Percentiles rank a stretch among this genome's conserved stretches.
Evolutionary conservation across 2,329 filamentous ascomycete genomes (phyloP).

Genomic region (Escovopsis weberi): DNA sequence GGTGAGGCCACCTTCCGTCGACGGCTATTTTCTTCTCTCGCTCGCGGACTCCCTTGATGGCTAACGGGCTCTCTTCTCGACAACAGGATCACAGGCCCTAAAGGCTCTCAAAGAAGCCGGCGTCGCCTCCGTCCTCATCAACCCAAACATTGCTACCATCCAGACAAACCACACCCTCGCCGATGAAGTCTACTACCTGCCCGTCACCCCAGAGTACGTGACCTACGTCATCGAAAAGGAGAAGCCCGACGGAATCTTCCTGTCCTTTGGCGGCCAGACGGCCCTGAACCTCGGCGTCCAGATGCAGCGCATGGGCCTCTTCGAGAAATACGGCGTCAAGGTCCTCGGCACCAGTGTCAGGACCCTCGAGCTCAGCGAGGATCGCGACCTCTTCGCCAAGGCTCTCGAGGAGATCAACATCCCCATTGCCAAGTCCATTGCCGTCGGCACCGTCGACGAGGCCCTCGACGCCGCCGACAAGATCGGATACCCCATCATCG

Average conservation of each 20-base stretch:
- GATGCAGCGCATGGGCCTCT: constrained; percentile 92
- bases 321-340: constrained; percentile 89
- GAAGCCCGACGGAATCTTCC: constrained; percentile 89
- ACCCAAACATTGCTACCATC: constrained; percentile 97
- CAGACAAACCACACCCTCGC: constrained; percentile 93
- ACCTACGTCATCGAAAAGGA: constrained; percentile 95
- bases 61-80: not conserved
- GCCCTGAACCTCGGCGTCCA: constrained; percentile 92
- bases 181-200: constrained; percentile 96
- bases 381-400: constrained; percentile 90
- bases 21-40: not conserved
- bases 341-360: constrained; percentile 90
- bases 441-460: constrained; percentile 81
- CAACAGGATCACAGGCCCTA: constrained; percentile 76
- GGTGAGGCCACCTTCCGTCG: constrained; percentile 43
- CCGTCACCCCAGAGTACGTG: constrained; percentile 95
- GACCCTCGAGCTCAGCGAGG: constrained; percentile 87
- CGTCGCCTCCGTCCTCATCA: constrained; percentile 82
- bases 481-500: constrained; percentile 94
- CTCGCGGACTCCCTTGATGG: not conserved
- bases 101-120: constrained; percentile 95
- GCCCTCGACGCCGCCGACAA: constrained; percentile 74
- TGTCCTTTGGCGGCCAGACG: constrained; percentile 95
- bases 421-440: constrained; percentile 91
- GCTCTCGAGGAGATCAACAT: constrained; percentile 95